These are phyloP conservation scores for Agaricus blazei DNA, from an alignment of 768 basidiomycete genomes.

Conservation along the genomic window DNA sequence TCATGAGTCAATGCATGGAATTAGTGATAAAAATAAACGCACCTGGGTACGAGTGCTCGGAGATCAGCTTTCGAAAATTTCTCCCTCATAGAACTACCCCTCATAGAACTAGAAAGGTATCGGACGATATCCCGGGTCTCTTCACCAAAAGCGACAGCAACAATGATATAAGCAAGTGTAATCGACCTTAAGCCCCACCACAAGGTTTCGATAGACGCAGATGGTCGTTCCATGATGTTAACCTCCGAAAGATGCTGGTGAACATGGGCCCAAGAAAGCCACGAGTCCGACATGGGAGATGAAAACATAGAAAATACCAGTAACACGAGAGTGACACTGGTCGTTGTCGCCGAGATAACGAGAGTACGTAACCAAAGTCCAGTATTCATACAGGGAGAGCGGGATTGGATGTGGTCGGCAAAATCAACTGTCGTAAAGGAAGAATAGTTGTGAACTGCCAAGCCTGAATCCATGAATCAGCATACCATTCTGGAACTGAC, in stretches of 20 bases:
- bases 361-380: constrained; percentile 55
- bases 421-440: constrained; percentile 20
- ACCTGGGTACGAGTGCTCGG: background rate
- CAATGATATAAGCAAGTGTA: constrained; percentile 32
- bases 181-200: constrained; percentile 40
- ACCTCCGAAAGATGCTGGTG: constrained; percentile 38
- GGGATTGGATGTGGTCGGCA: constrained; percentile 31
- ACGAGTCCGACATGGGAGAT: constrained; percentile 25
- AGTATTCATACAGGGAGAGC: constrained; percentile 32
- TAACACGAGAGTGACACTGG: constrained; percentile 35
- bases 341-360: constrained; percentile 39
- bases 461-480: constrained; percentile 18
- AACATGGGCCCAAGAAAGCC: constrained; percentile 41
- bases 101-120: constrained; percentile 22
- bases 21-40: background rate
- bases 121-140: constrained; percentile 29
- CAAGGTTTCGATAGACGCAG: constrained; percentile 19
- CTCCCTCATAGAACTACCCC: background rate
- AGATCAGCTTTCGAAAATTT: background rate
- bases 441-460: constrained; percentile 28
- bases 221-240: constrained; percentile 21
- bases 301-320: constrained; percentile 33
- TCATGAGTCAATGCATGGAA: background rate
- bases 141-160: constrained; percentile 32
- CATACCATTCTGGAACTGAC: background rate